phyloP scores from a whole-genome alignment of 176 grass and related monocot genomes.

The Oryza coarctata region DNA sequence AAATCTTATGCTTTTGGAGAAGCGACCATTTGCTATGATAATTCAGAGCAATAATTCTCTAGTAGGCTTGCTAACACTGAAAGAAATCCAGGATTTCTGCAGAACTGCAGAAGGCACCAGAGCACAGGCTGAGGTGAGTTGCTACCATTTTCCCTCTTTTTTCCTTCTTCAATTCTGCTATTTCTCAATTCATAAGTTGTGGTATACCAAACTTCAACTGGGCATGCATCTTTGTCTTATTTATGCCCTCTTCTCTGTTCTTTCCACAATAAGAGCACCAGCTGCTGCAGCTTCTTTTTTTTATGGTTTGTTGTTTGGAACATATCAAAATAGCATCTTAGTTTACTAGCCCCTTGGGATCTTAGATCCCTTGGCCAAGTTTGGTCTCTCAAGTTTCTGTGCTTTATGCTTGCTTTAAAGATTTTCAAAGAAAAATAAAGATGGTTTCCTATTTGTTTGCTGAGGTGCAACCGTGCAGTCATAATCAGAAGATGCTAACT shows the following conservation, averaged over 20 bases:
- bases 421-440: slow-evolving; percentile 8
- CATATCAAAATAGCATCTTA: not conserved
- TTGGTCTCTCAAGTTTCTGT: not conserved
- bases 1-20: slow-evolving; percentile 68
- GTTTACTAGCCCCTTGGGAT: not conserved
- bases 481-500: slow-evolving; percentile 2
- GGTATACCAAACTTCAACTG: too few relatives aligned
- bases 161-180: not conserved
- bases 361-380: not conserved
- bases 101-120: slow-evolving; percentile 30
- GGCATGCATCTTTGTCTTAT: not conserved
- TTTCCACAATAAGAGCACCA: not conserved
- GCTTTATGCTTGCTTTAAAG: not conserved
- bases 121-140: slow-evolving; percentile 41
- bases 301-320: not conserved
- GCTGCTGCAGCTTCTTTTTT: not conserved
- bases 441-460: slow-evolving; percentile 2
- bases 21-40: slow-evolving; percentile 67
- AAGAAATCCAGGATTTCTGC: slow-evolving; percentile 72
- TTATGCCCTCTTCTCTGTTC: not conserved
- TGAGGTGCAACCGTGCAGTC: slow-evolving; percentile 15
- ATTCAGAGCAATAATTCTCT: slow-evolving; percentile 38
- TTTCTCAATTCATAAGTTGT: not conserved
- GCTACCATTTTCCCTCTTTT: not conserved
- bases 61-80: slow-evolving; percentile 58